Evolutionary conservation across 306 rosid genomes (phyloP), one percentile per base, ranked within the genome.

Genomic region (Cucurbita argyrosperma): DNA sequence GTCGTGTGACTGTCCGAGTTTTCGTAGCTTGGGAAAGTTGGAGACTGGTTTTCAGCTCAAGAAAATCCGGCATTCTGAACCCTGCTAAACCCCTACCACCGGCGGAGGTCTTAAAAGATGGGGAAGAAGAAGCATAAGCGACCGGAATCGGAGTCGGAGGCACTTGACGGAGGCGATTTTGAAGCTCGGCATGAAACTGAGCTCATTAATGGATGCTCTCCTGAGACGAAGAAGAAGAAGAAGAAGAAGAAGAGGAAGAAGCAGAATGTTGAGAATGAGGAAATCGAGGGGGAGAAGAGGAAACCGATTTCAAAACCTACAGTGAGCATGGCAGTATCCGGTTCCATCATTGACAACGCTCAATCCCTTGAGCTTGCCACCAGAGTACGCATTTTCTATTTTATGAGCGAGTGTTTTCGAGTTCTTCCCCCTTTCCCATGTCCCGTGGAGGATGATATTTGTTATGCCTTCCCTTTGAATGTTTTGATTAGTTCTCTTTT

Each of bases 281-380:
- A 83, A 57, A 60, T 43, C 51, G 73, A 57, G 5, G 63, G n/a
- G 12, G 68, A 79, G 47, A 50, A 49, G 47, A 35, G 37, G 43
- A 74, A 77, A 58, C 30, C 83, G 49, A 76, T 78, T 72, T 42
- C 79, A 10, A 81, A 70, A 61, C 90, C 96, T 78, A 86, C 92
- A 1, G 85, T 95, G 74, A 88, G 57, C 89, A 80, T 95, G 51
- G 99, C 97, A 14, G 79, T 95, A 37, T 79, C 99, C 21, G 99
- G 92, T 75, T 95, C 97, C 78, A 95, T 95, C 83, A 89, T 95
- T 40, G 85, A 89, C 82, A 95, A 95, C 80, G 83, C 92, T 15
- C 97, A 84, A 77, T 89, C 99, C 55, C 82, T 86, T 58, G 99
- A 91, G 60, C 96, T 91, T 79, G 92, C 96, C 63, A 95, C 97